Evolutionary conservation across 2,329 filamentous ascomycete species (phyloP).

Genomic region (Aspergillus sp.): DNA sequence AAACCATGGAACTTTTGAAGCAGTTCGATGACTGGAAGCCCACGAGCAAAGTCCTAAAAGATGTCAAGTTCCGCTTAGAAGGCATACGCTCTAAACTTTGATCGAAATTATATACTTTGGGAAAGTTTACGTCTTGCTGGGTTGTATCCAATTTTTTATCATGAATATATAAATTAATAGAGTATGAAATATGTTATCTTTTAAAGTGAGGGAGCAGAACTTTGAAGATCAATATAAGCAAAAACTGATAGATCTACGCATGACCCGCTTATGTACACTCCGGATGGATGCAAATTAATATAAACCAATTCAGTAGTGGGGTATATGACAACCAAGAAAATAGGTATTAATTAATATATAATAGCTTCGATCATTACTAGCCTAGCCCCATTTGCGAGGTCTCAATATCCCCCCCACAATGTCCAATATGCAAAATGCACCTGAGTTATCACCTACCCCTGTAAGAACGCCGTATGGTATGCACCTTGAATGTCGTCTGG

Average conservation of each 20-base stretch:
- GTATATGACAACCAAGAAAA: neutral
- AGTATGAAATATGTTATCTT: neutral
- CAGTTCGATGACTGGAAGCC: constrained; percentile 96
- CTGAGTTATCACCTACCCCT: constrained; percentile 12
- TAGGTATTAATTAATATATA: neutral
- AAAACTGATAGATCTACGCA: neutral
- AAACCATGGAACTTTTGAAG: constrained; percentile 75
- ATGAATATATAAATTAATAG: neutral
- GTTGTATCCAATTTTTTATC: neutral
- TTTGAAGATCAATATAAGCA: neutral
- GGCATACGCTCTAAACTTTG: constrained; percentile 81
- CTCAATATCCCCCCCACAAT: neutral
- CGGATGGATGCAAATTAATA: neutral
- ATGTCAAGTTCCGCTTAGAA: constrained; percentile 93
- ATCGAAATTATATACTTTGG: neutral
- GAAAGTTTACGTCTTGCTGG: neutral
- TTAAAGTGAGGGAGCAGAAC: too few species aligned
- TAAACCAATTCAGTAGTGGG: neutral
- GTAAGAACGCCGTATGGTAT: constrained; percentile 43
- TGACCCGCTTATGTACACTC: neutral
- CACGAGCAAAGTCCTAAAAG: constrained; percentile 83
- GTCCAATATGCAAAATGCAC: constrained; percentile 5
- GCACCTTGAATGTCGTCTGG: constrained; percentile 45
- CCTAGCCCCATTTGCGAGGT: neutral
- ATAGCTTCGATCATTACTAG: neutral